Evolutionary conservation across 2,329 filamentous ascomycete species (phyloP).

Genomic region (Cryphonectria naterciae): DNA sequence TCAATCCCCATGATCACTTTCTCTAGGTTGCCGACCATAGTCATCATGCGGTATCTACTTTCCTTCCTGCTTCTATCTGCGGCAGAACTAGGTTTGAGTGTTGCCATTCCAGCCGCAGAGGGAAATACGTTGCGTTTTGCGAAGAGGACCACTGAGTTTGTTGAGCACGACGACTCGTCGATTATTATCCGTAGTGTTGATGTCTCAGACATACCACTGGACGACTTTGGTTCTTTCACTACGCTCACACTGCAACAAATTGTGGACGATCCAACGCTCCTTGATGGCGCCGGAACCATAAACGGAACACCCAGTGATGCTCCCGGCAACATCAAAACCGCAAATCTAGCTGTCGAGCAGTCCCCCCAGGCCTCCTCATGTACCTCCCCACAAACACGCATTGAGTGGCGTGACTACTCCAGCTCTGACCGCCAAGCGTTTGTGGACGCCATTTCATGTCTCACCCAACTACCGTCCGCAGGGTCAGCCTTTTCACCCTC

Average conservation of each 20-base stretch:
- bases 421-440: constrained; percentile 37
- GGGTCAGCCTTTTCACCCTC: constrained; percentile 34
- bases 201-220: constrained; percentile 2
- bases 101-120: not conserved
- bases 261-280: not conserved
- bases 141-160: too few relatives aligned
- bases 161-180: not conserved
- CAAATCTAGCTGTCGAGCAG: not conserved
- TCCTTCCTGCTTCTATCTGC: not conserved
- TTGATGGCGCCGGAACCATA: not conserved
- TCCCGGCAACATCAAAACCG: not conserved
- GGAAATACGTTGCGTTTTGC: not conserved
- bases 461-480: constrained; percentile 35
- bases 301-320: not conserved
- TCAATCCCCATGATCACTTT: too few relatives aligned
- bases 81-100: not conserved
- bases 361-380: not conserved
- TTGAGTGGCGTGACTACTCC: constrained; percentile 40
- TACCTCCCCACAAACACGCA: constrained; percentile 29
- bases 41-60: not conserved
- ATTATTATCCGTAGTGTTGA: not conserved
- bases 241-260: not conserved
- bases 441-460: constrained; percentile 37
- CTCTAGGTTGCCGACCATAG: not conserved
- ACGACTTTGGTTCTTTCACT: constrained; percentile 3